Evolutionary conservation across 352 stramenopile species (phyloP).

Genomic region (Globisporangium nodosum): DNA sequence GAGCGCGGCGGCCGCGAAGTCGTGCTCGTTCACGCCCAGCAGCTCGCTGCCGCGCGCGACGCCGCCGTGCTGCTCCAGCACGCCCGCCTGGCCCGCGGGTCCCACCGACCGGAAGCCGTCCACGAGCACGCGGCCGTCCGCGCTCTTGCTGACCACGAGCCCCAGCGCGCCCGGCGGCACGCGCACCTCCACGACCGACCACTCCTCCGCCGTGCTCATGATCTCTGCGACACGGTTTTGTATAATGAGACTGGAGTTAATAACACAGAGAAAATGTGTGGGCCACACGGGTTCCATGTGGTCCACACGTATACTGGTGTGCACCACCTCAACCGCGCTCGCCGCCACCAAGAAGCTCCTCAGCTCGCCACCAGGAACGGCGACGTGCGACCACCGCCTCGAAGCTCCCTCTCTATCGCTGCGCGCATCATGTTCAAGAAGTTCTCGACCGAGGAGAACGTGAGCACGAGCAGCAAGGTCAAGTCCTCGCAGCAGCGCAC

Average conservation of each 20-base stretch:
- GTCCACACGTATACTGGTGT: background rate
- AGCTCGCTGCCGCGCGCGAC: conserved; percentile 40
- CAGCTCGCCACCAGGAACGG: background rate
- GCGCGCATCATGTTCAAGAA: conserved; percentile 89
- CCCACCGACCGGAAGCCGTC: conserved; percentile 69
- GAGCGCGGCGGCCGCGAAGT: conserved; percentile 43
- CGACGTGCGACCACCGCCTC: no score
- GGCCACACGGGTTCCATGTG: background rate
- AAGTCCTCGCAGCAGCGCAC: conserved; percentile 96
- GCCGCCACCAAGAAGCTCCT: background rate
- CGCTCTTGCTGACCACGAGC: conserved; percentile 69
- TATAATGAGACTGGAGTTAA: background rate
- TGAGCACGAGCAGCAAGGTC: conserved; percentile 95
- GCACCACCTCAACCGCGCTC: background rate
- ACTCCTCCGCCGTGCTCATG: conserved; percentile 1
- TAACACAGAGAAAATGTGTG: background rate
- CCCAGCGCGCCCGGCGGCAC: conserved; percentile 63
- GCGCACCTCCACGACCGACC: conserved; percentile 54
- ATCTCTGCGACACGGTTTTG: background rate
- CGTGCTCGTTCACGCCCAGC: conserved; percentile 65
- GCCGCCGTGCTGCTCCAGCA: conserved; percentile 34
- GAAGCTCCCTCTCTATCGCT: background rate
- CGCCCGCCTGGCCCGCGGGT: conserved; percentile 31
- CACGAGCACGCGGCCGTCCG: conserved; percentile 45
- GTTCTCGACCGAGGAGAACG: conserved; percentile 92